Evolutionary conservation across 176 grass and related monocot genomes (phyloP).

Genomic region (Zea luxurians): DNA sequence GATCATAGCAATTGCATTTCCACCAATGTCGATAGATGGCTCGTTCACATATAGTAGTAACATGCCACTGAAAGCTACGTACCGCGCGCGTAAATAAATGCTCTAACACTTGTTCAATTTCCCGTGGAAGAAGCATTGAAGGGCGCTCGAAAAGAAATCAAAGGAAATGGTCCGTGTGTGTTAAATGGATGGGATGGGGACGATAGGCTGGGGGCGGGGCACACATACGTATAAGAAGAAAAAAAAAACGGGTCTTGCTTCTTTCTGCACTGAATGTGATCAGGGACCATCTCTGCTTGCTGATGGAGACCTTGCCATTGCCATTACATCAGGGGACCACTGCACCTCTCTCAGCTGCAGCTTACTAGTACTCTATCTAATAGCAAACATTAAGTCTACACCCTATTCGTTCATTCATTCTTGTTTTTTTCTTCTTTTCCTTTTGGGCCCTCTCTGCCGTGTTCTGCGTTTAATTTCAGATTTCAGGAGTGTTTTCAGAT

Average conservation of each 20-base stretch:
- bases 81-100: too few species aligned
- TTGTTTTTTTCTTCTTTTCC: neutral
- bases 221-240: neutral
- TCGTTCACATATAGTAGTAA: too few species aligned
- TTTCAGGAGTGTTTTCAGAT: neutral
- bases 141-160: neutral
- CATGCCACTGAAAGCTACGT: too few species aligned
- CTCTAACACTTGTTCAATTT: neutral
- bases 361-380: neutral
- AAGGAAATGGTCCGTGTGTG: neutral
- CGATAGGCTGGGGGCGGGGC: neutral
- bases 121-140: neutral
- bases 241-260: neutral
- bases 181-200: neutral
- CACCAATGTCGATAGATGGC: too few species aligned
- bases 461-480: constrained; percentile 5
- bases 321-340: neutral
- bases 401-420: neutral
- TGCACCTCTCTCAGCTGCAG: neutral
- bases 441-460: neutral
- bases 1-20: too few species aligned
- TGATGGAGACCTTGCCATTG: constrained; percentile 12
- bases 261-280: constrained; percentile 38
- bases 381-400: neutral
- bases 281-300: constrained; percentile 41